Evolutionary conservation across 768 basidiomycete genomes (phyloP), one percentile per base, ranked within the genome.

Genomic region (Kwoniella dejecticola): DNA sequence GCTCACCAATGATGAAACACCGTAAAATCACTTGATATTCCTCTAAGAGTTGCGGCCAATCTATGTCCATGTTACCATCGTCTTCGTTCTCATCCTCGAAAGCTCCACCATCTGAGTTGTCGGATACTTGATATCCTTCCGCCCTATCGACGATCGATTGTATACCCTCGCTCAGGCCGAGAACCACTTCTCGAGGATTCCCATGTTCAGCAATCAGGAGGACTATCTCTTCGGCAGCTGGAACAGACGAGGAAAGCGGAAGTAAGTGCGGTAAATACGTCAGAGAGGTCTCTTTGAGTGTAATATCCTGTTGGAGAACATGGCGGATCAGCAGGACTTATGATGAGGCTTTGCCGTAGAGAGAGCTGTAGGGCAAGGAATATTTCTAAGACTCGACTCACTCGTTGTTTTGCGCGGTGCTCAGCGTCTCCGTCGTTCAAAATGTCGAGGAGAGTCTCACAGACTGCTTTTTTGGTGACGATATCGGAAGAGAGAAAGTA

Each of bases 81-180:
- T 47, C 54, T 23, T 47, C 49, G 13, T 42, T 42, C 38, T 40
- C 38, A 11, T 33, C 59, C 11, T 60, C 62, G 3, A 61, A 62
- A n/a, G n/a, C n/a, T n/a, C n/a, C n/a, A 24, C 50, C 50, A 12
- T 58, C 53, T 41, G 46, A 57, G 27, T 68, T 57, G 48, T 72
- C 67, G 45, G 65, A 69, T 10, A 69, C 65, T 4, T 50, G 47
- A 33, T 48, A 57, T 11, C 63, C 56, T 27, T 67, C 68, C 12
- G 60, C 54, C 29, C 63, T 4, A 7, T 69, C 68, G 10, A 64
- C 44, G 17, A 72, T 41, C 8, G 49, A 45, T 47, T 65, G 58
- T 13, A 69, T 46, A 15, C 41, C 63, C 23, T 67, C 68, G 11
- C 53, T 63, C 23, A 72, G 45, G 2, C 60, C 67, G 15, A 72